Evolutionary conservation across 2,329 filamentous ascomycete species (phyloP), one percentile per base, ranked within the genome.

Genomic region (Scorias spongiosa): DNA sequence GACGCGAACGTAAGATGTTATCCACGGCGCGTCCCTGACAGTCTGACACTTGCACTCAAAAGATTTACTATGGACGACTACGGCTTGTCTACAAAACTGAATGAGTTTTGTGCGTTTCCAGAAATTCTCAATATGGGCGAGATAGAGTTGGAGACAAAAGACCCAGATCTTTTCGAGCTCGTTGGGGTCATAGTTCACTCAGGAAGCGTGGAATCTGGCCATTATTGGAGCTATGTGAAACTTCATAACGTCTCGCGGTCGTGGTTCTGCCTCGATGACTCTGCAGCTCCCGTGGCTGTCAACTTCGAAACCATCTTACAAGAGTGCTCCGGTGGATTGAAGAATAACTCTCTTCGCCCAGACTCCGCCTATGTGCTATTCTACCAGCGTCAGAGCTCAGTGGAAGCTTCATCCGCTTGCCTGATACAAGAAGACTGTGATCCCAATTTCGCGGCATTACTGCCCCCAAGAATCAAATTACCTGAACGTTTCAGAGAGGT

Each of bases 311-410:
- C 77, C 17, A 81, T 96, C 64, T 78, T 84, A 47, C 71, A 73
- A 43, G 75, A 80, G 37, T 91, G 88, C 53, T 94, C 87, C 46
- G 67, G 68, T 28, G 67, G 67, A 1, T 65, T 66, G 53, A 75
- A 80, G 54, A 89, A 88, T 62, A 74, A 75, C 4, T 67, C 81
- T 12, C 48, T 53, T 17, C 54, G 51, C 26, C 46, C 47, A 4
- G 56, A 61, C 68, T 96, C 86, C 59, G 91, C 89, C 10, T 98
- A 98, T 62, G 96, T 98, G 84, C 72, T 98, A 8, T 96, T 98
- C 62, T 98, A 98, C 60, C 84, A 95, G 60, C 78, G 91, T 41
- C 75, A 79, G 2, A 80, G 80, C 0, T 36, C 32, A 36, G 9
- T 36, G 32, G 15, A 36, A 12, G 32, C 11, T 12, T 15, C 15